Percentiles rank a stretch among this genome's conserved stretches.
phyloP scores from a whole-genome alignment of 768 basidiomycete genomes.

The Hericium coralloides region DNA sequence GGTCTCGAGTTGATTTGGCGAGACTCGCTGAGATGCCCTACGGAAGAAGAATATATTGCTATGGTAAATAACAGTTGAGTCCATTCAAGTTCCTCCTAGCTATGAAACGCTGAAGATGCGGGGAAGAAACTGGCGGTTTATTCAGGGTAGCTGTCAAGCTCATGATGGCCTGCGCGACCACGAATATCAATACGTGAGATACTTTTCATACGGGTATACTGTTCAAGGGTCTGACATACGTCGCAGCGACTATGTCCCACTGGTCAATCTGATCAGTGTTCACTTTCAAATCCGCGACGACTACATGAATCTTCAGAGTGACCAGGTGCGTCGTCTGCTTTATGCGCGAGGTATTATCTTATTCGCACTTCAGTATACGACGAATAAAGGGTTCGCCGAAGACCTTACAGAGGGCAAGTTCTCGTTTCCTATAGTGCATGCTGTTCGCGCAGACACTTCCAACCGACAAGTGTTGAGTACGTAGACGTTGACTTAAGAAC shows the following conservation, averaged over 20 bases:
- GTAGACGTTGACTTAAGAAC: slow-evolving; percentile 20
- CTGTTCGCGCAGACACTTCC: slow-evolving; percentile 66
- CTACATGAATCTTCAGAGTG: slow-evolving; percentile 88
- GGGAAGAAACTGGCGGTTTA: slow-evolving; percentile 85
- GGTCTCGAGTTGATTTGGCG: slow-evolving; percentile 94
- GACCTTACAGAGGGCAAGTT: slow-evolving; percentile 97
- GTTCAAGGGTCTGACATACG: background rate
- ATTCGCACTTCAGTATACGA: slow-evolving; percentile 50
- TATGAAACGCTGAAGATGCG: background rate
- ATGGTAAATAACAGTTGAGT: slow-evolving; percentile 93
- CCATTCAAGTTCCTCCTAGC: background rate
- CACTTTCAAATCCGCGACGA: slow-evolving; percentile 97
- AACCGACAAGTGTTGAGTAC: slow-evolving; percentile 80
- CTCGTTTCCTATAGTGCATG: slow-evolving; percentile 91
- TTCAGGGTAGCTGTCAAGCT: slow-evolving; percentile 89
- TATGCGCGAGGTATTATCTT: background rate
- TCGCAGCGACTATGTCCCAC: slow-evolving; percentile 76
- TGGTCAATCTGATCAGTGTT: slow-evolving; percentile 92
- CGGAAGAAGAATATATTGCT: slow-evolving; percentile 86
- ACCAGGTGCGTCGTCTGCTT: slow-evolving; percentile 44
- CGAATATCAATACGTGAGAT: slow-evolving; percentile 47
- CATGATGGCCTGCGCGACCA: slow-evolving; percentile 86
- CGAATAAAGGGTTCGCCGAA: slow-evolving; percentile 84
- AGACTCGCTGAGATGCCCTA: slow-evolving; percentile 84
- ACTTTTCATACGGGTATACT: background rate